Evolutionary conservation across 306 rosid genomes (phyloP), one percentile per base, ranked within the genome.

Genomic region (Sicyos edulis): DNA sequence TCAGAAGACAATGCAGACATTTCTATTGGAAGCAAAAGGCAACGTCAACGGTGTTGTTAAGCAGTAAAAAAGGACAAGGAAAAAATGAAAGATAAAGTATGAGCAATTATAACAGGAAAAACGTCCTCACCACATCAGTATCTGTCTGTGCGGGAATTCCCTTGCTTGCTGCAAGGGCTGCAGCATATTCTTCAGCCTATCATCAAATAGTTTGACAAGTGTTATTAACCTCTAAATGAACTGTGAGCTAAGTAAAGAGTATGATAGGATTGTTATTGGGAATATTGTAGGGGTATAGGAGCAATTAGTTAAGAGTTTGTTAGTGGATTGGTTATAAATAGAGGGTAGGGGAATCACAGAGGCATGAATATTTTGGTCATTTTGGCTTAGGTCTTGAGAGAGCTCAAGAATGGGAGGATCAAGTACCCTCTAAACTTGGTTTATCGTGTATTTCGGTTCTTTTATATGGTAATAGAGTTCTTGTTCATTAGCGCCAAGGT

Each of bases 111-210:
- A 26, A 26, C 32, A 26, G 32, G 32, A 26, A 26, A 76, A 76
- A 55, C 58, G 21, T 47, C 70, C 89, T 88, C 84, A 91, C 96
- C 89, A 20, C 85, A 76, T 86, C 91, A 68, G 77, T 76, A 71
- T 88, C 88, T 63, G 83, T 76, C 73, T 86, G 90, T 16, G 85
- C 72, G 74, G 89, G 86, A 40, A 81, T 82, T 59, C 84, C 96
- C 87, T 88, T 92, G 76, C 83, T 70, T 29, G 98, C 96, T 74
- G 96, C 85, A 80, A 84, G n/a, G 72, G 98, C 98, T 50, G 96
- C 96, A 60, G 92, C 96, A 72, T 88, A 82, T 81, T 92, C 96
- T 83, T 90, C 98, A 60, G 96, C 98, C 98, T 92, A 83, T 79
- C 75, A 52, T n/a, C n/a, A n/a, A 24, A 78, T 75, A 73, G 60